Evolutionary conservation across 2,329 filamentous ascomycete genomes (phyloP).

Genomic region (Coniochaeta sp.): DNA sequence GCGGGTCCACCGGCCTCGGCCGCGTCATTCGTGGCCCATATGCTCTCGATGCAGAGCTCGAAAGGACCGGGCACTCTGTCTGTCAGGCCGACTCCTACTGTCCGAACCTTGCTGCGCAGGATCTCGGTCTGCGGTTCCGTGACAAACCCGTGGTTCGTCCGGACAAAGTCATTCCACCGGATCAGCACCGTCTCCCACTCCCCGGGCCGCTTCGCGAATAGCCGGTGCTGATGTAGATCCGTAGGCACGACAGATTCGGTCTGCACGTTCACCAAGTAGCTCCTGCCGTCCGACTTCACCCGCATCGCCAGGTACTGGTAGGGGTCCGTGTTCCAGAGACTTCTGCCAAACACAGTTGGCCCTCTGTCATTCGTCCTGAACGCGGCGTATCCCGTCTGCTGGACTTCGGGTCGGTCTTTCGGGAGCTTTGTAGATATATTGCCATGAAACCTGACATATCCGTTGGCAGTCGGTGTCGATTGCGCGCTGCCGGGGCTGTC

Average conservation of each 20-base stretch:
- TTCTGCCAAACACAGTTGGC: slow-evolving; percentile 75
- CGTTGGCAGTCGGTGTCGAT: slow-evolving; percentile 15
- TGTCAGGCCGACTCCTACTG: slow-evolving; percentile 79
- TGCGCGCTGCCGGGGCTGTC: slow-evolving; percentile 6
- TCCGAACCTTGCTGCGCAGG: slow-evolving; percentile 76
- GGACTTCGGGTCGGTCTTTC: slow-evolving; percentile 60
- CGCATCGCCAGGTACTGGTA: slow-evolving; percentile 83
- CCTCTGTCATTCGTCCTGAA: slow-evolving; percentile 77
- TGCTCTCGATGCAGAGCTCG: slow-evolving; percentile 73
- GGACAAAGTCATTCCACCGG: slow-evolving; percentile 85
- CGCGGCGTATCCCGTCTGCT: slow-evolving; percentile 79
- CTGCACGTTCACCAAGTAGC: slow-evolving; percentile 93
- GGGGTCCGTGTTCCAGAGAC: slow-evolving; percentile 82
- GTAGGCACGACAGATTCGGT: slow-evolving; percentile 89
- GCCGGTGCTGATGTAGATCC: slow-evolving; percentile 90
- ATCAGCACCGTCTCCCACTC: slow-evolving; percentile 95
- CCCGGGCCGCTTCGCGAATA: slow-evolving; percentile 71
- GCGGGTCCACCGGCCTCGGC: slow-evolving; percentile 24
- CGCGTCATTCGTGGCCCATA: slow-evolving; percentile 81
- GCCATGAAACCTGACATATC: slow-evolving; percentile 78
- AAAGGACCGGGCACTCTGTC: slow-evolving; percentile 85
- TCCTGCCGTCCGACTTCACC: slow-evolving; percentile 81
- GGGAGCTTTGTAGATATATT: slow-evolving; percentile 82
- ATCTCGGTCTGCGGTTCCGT: slow-evolving; percentile 91
- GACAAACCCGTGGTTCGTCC: slow-evolving; percentile 87